Base-by-base conservation (phyloP, 2,329 filamentous ascomycete genomes). In the Sporothrix protearum region DNA sequence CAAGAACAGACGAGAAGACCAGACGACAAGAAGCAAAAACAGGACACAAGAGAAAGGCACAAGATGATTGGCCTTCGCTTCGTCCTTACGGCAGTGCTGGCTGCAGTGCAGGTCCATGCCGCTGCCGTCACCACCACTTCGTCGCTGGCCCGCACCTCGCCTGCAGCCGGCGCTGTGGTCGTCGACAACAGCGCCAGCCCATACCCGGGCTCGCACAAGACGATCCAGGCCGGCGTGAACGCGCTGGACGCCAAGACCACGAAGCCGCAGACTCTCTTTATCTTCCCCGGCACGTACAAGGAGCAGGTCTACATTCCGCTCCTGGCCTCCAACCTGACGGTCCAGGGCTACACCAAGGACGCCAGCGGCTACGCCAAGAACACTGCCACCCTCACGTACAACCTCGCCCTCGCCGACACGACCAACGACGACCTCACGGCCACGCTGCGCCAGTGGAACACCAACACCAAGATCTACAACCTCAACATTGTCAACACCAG, bases 391-490 rank as follows among this genome's bases (percentile, higher is more conserved):
- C 8, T 61, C 57, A 39, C 57, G 2, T 61, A 61, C 30, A 39
- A 61, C 19, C 57, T 61, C 19, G 57, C 57, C 2, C 61, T 64
- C 42, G 19, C 47, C 25, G 30, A 64, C 39, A 64, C 61, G 7
- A 64, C 61, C n/a, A 19, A 3, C 6, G 61, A 64, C 14, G 61
- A 64, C 22, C 9, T 16, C 39, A 64, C 61, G 36, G 61, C 61
- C 1, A 47, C 61, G 8, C 19, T 64, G 2, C 61, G 61, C 16
- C 61, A 64, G 25, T 64, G 61, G 61, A 64, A 64, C 42, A 25
- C 61, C 22, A 64, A 64, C 22, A 64, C 61, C 22, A 64, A 64
- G 12, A 25, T 66, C 12, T 66, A 66, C 61, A 66, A 66, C 25
- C 22, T 66, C 22, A 66, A 66, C 39, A 28, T 66, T 3, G 61